Conservation (phyloP, 352 stramenopile species). For the Globisporangium mamillatum region DNA sequence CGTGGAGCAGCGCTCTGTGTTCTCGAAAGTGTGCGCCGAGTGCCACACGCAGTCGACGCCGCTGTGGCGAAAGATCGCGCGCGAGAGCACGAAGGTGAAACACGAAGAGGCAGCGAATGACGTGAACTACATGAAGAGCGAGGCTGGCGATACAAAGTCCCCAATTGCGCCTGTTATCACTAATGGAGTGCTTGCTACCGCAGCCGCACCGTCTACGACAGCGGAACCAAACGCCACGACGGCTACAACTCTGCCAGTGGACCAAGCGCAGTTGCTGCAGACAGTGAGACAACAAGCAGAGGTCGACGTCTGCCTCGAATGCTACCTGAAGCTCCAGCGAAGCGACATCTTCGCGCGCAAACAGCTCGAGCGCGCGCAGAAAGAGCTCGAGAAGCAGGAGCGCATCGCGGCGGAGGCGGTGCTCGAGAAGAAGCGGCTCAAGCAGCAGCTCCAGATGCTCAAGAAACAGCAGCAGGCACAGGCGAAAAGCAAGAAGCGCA, state of each 20-base stretch:
- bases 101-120: not conserved
- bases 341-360: constrained; percentile 66
- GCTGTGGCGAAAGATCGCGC: constrained; percentile 47
- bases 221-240: not conserved
- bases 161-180: not conserved
- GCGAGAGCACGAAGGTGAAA: not conserved
- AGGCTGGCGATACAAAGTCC: not conserved
- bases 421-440: constrained; percentile 43
- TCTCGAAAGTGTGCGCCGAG: constrained; percentile 33
- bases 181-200: not conserved
- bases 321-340: constrained; percentile 70
- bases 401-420: constrained; percentile 13
- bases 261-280: constrained; percentile 5
- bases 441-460: constrained; percentile 43
- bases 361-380: constrained; percentile 31
- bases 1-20: constrained; percentile 37
- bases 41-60: constrained; percentile 63
- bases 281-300: constrained; percentile 16
- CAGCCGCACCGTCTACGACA: not conserved
- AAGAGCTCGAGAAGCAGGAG: constrained; percentile 32
- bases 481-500: constrained; percentile 41
- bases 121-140: not conserved
- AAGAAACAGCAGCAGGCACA: constrained; percentile 68
- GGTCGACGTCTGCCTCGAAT: constrained; percentile 63
- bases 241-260: not conserved